These are phyloP conservation scores for Pichia inconspicua DNA, from an alignment of 1,139 yeast genomes.

Conservation along the genomic window DNA sequence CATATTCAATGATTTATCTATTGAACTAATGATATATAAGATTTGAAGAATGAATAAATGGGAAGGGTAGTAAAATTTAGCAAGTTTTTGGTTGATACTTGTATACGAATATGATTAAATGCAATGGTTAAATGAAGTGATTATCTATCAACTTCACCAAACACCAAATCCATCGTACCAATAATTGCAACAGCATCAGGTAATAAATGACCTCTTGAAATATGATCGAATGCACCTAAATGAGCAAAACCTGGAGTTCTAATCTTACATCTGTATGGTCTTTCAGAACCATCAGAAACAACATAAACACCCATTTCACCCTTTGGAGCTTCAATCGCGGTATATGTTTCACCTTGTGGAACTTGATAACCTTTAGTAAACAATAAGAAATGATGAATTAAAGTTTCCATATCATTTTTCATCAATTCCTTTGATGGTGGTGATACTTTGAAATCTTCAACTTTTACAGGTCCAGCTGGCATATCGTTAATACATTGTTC, in stretches of 20 bases:
- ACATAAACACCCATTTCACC: conserved; percentile 93
- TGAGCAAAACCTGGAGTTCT: conserved; percentile 93
- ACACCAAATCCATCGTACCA: conserved; percentile 93
- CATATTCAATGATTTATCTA: not conserved
- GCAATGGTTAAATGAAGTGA: not conserved
- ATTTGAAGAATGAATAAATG: not conserved
- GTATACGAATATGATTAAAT: not conserved
- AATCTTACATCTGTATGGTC: conserved; percentile 88
- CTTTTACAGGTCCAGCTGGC: conserved; percentile 91
- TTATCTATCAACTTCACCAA: conserved; percentile 89
- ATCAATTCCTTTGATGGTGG: conserved; percentile 77
- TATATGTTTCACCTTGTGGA: conserved; percentile 86
- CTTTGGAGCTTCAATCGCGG: conserved; percentile 91
- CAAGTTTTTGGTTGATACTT: not conserved
- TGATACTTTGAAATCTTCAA: conserved; percentile 77
- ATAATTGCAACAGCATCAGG: conserved; percentile 93
- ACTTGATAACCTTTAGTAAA: conserved; percentile 86
- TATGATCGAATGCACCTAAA: conserved; percentile 80
- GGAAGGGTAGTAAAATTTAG: not conserved
- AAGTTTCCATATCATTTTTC: conserved; percentile 93
- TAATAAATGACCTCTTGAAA: conserved; percentile 76
- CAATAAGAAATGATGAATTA: conserved; percentile 80
- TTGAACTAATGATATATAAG: not conserved
- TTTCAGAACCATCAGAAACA: conserved; percentile 82
- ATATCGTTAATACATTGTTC: conserved; percentile 86